These are phyloP conservation scores for Metschnikowia orientalis DNA, from an alignment of 805 yeast genomes.

Conservation along the genomic window DNA sequence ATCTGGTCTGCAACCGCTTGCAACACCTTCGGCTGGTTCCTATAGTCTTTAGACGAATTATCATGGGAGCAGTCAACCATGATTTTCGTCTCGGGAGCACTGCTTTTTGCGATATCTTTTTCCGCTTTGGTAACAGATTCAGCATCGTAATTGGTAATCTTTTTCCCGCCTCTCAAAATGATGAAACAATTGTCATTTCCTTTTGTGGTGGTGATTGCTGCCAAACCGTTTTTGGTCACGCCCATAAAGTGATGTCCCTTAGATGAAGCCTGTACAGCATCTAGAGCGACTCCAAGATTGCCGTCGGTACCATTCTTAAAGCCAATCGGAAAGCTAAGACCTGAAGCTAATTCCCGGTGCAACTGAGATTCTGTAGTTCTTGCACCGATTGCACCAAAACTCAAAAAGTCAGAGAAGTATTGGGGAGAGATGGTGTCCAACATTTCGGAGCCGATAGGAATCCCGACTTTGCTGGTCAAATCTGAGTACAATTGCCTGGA, in stretches of 20 bases:
- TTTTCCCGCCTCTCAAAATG: constrained; percentile 92
- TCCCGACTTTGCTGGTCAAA: constrained; percentile 62
- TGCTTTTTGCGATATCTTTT: constrained; percentile 43
- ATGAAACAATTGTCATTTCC: constrained; percentile 90
- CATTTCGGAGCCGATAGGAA: constrained; percentile 96
- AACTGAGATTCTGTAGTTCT: constrained; percentile 98
- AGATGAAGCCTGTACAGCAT: constrained; percentile 88
- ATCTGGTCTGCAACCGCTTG: constrained; percentile 74
- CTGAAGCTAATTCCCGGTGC: constrained; percentile 95
- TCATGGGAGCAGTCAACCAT: constrained; percentile 98
- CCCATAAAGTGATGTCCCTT: constrained; percentile 92
- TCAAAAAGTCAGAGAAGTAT: constrained; percentile 86
- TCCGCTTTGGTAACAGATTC: constrained; percentile 58
- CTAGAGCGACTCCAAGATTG: constrained; percentile 87
- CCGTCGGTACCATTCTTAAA: constrained; percentile 99
- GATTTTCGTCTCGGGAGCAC: constrained; percentile 54
- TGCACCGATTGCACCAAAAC: constrained; percentile 98
- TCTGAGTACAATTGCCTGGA: constrained; percentile 83
- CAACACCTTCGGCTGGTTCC: constrained; percentile 90
- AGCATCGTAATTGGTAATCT: constrained; percentile 85
- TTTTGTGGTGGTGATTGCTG: constrained; percentile 92
- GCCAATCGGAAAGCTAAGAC: constrained; percentile 95
- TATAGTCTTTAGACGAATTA: constrained; percentile 84
- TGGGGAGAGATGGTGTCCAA: constrained; percentile 97
- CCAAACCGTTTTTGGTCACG: constrained; percentile 94